These are phyloP conservation scores for Ampelomyces quisqualis DNA, from an alignment of 2,329 filamentous ascomycete species.

Conservation along the genomic window DNA sequence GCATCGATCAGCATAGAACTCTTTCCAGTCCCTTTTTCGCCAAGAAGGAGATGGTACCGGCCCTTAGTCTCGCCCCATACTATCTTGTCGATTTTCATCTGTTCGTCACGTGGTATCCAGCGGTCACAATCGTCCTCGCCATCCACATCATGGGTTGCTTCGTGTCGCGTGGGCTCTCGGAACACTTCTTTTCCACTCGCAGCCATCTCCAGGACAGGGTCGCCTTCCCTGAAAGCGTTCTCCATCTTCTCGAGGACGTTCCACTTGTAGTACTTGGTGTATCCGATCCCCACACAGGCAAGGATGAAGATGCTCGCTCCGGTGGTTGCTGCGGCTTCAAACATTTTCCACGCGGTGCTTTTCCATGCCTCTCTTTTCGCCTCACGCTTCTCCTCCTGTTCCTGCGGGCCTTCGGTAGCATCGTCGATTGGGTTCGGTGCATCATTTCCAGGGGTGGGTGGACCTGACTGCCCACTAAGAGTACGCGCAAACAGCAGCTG, in stretches of 20 bases:
- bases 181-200: conserved; percentile 40
- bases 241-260: conserved; percentile 90
- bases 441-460: conserved; percentile 41
- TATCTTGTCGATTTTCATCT: conserved; percentile 78
- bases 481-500: conserved; percentile 19
- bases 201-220: conserved; percentile 76
- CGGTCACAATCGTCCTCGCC: conserved; percentile 59
- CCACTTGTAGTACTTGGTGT: conserved; percentile 71
- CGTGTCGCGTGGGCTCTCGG: conserved; percentile 21
- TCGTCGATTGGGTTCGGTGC: conserved; percentile 43
- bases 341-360: conserved; percentile 53
- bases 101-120: conserved; percentile 85
- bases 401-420: conserved; percentile 29
- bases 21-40: conserved; percentile 96
- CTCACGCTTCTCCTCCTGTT: conserved; percentile 20
- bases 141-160: conserved; percentile 34
- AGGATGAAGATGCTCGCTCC: conserved; percentile 54
- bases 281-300: conserved; percentile 50
- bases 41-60: conserved; percentile 88
- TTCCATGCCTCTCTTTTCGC: conserved; percentile 34
- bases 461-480: conserved; percentile 40
- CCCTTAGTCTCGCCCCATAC: conserved; percentile 70
- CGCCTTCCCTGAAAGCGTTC: conserved; percentile 86
- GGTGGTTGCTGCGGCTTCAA: conserved; percentile 53
- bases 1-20: conserved; percentile 94